These are phyloP conservation scores for Trametopsis cervina DNA, from an alignment of 768 basidiomycete species.

Conservation along the genomic window DNA sequence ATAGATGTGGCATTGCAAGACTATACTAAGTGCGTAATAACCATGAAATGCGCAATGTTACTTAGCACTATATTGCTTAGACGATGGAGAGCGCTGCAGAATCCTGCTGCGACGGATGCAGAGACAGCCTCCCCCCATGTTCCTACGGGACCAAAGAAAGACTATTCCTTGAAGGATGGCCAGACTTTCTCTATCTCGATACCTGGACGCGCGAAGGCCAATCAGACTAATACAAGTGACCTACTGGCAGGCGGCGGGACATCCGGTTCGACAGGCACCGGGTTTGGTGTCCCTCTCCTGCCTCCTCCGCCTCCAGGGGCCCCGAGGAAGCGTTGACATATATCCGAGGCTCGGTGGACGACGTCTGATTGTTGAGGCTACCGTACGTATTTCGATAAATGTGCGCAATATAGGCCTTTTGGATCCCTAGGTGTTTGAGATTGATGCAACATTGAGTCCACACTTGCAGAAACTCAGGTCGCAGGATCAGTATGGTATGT, in stretches of 20 bases:
- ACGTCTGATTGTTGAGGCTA: too few relatives aligned
- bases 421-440: too few relatives aligned
- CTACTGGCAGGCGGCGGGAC: constrained; percentile 18
- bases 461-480: too few relatives aligned
- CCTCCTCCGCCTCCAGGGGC: constrained; percentile 78
- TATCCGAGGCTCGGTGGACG: too few relatives aligned
- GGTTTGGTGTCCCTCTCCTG: constrained; percentile 50
- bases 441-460: too few relatives aligned
- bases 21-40: constrained; percentile 59
- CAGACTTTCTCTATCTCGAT: constrained; percentile 91
- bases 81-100: constrained; percentile 56
- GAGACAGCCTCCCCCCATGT: constrained; percentile 56
- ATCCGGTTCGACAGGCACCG: constrained; percentile 14
- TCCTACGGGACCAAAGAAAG: constrained; percentile 80
- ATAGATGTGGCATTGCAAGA: constrained; percentile 82
- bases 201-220: constrained; percentile 60
- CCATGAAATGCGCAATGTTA: not conserved
- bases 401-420: too few relatives aligned
- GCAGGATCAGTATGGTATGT: too few relatives aligned
- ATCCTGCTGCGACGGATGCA: constrained; percentile 38
- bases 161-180: constrained; percentile 90
- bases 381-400: too few relatives aligned
- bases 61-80: constrained; percentile 28
- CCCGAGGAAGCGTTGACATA: constrained; percentile 36
- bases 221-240: constrained; percentile 33